Evolutionary conservation across 2,329 filamentous ascomycete species (phyloP).

Genomic region (Eurotiales sp.): DNA sequence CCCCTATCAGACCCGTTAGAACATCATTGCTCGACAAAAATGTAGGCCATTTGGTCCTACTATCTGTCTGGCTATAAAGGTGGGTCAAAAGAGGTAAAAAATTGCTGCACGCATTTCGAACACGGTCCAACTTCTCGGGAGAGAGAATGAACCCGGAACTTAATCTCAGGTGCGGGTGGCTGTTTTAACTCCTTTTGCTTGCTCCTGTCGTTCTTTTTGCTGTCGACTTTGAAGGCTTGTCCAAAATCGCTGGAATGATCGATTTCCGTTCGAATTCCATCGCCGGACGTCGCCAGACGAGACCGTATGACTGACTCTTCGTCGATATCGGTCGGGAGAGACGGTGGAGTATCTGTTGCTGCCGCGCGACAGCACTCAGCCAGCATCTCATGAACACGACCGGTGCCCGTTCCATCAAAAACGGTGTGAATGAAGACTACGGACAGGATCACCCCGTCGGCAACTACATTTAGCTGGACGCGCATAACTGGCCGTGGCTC

Average conservation of each 20-base stretch:
- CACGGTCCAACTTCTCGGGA: neutral
- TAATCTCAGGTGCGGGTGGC: neutral
- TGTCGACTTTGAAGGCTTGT: neutral
- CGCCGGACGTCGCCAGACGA: neutral
- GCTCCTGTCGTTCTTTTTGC: neutral
- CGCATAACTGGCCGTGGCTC: slow-evolving; percentile 14
- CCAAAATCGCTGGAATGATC: neutral
- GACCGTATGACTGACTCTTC: neutral
- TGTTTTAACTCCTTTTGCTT: neutral
- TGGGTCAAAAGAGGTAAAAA: neutral
- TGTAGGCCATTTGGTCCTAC: neutral
- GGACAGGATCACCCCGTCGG: slow-evolving; percentile 4
- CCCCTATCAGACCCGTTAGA: neutral
- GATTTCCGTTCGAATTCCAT: neutral
- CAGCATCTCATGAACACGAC: slow-evolving; percentile 3
- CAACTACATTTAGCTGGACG: slow-evolving; percentile 16
- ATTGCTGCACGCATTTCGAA: neutral
- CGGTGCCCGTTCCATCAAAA: slow-evolving; percentile 15
- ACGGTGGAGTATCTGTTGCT: neutral
- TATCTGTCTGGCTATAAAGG: neutral
- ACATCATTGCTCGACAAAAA: neutral
- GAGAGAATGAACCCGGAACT: neutral
- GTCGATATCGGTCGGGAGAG: neutral
- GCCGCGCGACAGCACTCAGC: neutral
- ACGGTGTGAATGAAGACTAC: slow-evolving; percentile 13